phyloP scores from a whole-genome alignment of 805 yeast species.

The Lipomyces spencermartinsiae region DNA sequence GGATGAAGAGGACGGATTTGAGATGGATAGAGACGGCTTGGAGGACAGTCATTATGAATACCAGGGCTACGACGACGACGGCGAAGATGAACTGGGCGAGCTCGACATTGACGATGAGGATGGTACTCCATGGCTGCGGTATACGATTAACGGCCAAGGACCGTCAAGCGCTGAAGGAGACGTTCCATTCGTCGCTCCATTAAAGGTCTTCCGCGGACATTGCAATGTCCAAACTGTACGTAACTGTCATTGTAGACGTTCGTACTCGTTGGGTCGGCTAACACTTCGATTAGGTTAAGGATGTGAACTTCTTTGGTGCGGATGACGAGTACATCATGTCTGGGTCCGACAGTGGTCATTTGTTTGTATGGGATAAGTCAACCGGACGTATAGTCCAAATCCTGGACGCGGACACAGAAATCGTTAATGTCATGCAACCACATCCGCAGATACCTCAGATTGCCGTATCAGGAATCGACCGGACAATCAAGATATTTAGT shows the following conservation, averaged over 20 bases:
- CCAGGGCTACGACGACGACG: constrained; percentile 14
- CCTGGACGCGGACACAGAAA: constrained; percentile 32
- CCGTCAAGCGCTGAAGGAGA: constrained; percentile 6
- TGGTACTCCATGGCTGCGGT: constrained; percentile 21
- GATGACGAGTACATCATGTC: constrained; percentile 38
- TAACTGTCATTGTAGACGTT: not conserved
- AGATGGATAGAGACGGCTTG: not conserved
- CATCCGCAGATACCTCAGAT: constrained; percentile 37
- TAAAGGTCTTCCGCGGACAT: constrained; percentile 23
- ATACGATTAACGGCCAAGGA: not conserved
- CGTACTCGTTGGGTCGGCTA: not conserved
- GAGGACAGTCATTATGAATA: constrained; percentile 17
- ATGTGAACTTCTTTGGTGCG: constrained; percentile 36
- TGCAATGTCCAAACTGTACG: constrained; percentile 35
- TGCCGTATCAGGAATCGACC: constrained; percentile 38
- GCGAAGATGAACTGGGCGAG: not conserved
- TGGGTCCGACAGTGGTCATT: constrained; percentile 38
- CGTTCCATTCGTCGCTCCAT: constrained; percentile 25
- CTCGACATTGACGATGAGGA: constrained; percentile 19
- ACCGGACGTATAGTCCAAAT: constrained; percentile 30
- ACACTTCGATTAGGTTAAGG: constrained; percentile 20
- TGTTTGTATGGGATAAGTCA: constrained; percentile 35
- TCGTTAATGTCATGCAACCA: constrained; percentile 35
- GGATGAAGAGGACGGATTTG: constrained; percentile 13
- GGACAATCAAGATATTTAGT: constrained; percentile 36